Base-by-base conservation (phyloP, 2,329 filamentous ascomycete genomes). In the Curvularia eragrostidis region DNA sequence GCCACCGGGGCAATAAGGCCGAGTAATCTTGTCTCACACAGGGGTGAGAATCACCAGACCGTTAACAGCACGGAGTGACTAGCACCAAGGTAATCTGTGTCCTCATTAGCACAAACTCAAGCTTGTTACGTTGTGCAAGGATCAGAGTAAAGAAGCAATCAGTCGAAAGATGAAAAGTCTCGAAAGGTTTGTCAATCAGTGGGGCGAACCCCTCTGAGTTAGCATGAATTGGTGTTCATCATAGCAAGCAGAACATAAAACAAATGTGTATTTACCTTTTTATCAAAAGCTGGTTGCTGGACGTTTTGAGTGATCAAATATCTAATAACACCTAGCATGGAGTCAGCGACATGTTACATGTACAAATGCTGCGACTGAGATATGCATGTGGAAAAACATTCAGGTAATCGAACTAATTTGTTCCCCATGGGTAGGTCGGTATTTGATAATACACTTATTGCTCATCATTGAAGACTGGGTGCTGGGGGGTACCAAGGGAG, bases 101-200 rank as follows among this genome's bases (percentile, higher is more conserved):
- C 32, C 30, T 41, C 49, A 51, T 63, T 43, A 59, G 56, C 61
- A 60, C 39, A 54, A 43, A 43, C 48, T 46, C 26, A 36, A 5
- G 9, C 28, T 18, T 28, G 19, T 30, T 34, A 39, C 42, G 26
- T 41, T 42, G 32, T 41, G 49, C 53, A 41, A 30, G 21, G 18
- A 23, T 23, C 26, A 46, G 39, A n/a, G 24, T 42, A 19, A 54
- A 54, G 24, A 42, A 57, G 61, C 54, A 64, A 55, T 76, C 74
- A 76, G 74, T 69, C 66, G 73, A 76, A 76, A 76, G 74, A 76
- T 76, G 73, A 76, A 76, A 76, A 76, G 74, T 63, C 60, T 63
- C 64, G 65, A 69, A 71, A 69, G 63, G 65, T 68, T 68, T 66
- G 67, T 70, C 61, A 72, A 73, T 68, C 74, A 76, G 72, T 51